Evolutionary conservation across 345 rosid genomes (phyloP), one percentile per base, ranked within the genome.

Genomic region (Rhizophora apiculata): DNA sequence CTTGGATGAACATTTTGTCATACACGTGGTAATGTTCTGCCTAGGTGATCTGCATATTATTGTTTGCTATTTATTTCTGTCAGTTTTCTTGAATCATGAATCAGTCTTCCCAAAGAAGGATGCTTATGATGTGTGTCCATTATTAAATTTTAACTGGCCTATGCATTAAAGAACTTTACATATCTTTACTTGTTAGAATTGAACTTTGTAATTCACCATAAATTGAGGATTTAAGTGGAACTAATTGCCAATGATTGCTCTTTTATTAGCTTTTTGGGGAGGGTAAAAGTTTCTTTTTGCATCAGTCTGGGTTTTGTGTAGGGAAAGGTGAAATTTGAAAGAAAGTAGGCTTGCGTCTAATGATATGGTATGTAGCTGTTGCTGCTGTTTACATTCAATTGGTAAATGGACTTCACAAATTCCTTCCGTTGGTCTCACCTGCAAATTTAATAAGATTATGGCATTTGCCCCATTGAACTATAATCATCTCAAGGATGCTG

Each of bases 1-100:
- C 62, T 80, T 91, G 92, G 97, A 91, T 58, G 98, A 94, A 77
- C 90, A 86, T 82, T 88, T 94, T 78, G 80, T 81, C 30, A 91
- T 94, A 72, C 95, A 89, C 84, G 86, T 76, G 96, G 99, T 92
- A 87, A 82, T 67, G n/a, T 55, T 62, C 56, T 46, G 27, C 55
- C 29, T 36, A 26, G 2, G 32, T 22, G 9, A 9, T 48, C 6
- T 6, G 21, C 53, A 1, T 3, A 8, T 30, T 62, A 31, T 24
- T 68, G 36, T 31, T 10, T 6, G 1, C 29, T 62, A 22, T 27
- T 27, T 52, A 34, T 13, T 69, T 6, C 11, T 60, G 29, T 18
- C 49, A 2, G 5, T 27, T 20, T 34, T 55, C 62, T 20, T 30
- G 5, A 55, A 11, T 59, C 34, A 9, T 24, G 18, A 15, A 2